Percentiles rank a stretch among this genome's conserved stretches.
These are phyloP conservation scores for Blastomyces parvus DNA, from an alignment of 2,329 filamentous ascomycete species.

Conservation along the genomic window DNA sequence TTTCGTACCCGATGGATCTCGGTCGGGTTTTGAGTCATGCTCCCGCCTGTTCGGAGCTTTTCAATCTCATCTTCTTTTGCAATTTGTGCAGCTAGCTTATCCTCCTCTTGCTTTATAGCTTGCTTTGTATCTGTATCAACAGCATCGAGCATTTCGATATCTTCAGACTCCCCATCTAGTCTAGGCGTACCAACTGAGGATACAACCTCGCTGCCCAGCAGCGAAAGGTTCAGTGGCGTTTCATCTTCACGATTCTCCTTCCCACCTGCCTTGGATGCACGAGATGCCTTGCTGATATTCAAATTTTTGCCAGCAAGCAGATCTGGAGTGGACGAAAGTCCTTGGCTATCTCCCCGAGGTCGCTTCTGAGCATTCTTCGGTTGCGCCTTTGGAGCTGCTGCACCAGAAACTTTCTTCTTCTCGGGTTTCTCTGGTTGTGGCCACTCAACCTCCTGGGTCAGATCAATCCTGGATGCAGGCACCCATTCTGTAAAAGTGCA, in stretches of 20 bases:
- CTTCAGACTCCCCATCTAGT: conserved; percentile 26
- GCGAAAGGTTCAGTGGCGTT: conserved; percentile 26
- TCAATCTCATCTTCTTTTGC: conserved; percentile 85
- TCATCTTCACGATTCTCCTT: conserved; percentile 49
- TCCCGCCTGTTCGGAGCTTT: conserved; percentile 84
- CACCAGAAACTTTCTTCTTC: conserved; percentile 62
- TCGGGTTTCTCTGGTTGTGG: conserved; percentile 83
- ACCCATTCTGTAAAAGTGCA: conserved; percentile 67
- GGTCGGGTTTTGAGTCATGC: conserved; percentile 97
- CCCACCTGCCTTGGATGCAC: conserved; percentile 49
- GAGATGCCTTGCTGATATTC: conserved; percentile 38
- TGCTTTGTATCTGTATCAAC: conserved; percentile 22
- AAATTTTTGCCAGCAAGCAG: conserved; percentile 39
- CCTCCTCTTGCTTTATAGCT: conserved; percentile 29
- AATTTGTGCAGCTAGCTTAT: conserved; percentile 34
- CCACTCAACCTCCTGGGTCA: conserved; percentile 90
- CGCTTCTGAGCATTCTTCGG: conserved; percentile 52
- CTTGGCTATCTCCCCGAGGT: conserved; percentile 40
- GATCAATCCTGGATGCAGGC: conserved; percentile 68
- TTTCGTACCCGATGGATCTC: conserved; percentile 95
- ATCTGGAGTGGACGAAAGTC: conserved; percentile 49
- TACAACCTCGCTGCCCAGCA: conserved; percentile 28
- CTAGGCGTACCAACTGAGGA: conserved; percentile 34
- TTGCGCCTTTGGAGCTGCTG: conserved; percentile 40
- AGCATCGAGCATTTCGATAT: conserved; percentile 38